Base-by-base conservation (phyloP, 1,284 basidiomycete species). In the Athelia sp. region DNA sequence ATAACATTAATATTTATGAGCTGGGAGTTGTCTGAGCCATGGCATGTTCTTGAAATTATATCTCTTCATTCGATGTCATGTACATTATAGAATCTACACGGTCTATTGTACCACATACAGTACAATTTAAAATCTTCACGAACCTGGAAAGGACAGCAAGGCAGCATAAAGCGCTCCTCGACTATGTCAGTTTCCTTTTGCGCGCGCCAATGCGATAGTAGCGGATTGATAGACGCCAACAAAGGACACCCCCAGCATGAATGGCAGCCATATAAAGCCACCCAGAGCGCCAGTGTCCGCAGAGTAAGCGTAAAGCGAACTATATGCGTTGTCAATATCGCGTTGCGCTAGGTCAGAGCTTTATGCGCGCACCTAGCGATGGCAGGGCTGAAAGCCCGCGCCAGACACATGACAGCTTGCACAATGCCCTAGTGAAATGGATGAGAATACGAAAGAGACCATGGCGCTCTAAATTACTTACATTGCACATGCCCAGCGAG, bases 321-420 rank as follows among this genome's bases (percentile, higher is more conserved):
- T 84, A 43, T 38, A 45, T 2, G 19, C n/a, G n/a, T n/a, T n/a
- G 15, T 17, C 6, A 21, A 40, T 40, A 40, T 6, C 19, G 36
- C 36, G n/a, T n/a, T 6, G 36, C n/a, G 6, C 19, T n/a, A n/a
- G 6, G 6, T 6, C 36, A 9, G 36, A 40, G 36, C 6, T 17
- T 6, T 40, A 29, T 6, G 8, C 6, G 55, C 63, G 26, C 43
- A 81, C 80, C 79, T 81, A 45, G 79, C 76, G 49, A 82, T 70
- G 36, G 81, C 80, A 2, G 84, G 83, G 40, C 74, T 71, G 48
- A 84, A 62, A 1, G 82, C 76, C 32, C 84, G 76, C 13, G 82
- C 72, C 15, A 75, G 63, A 56, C 78, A 80, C 75, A 83, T 80
- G 8, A 73, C 65, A 49, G 81, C 75, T 53, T 84, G 81, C 4